Evolutionary conservation across 345 rosid species (phyloP).

Genomic region (Camelina hispida): DNA sequence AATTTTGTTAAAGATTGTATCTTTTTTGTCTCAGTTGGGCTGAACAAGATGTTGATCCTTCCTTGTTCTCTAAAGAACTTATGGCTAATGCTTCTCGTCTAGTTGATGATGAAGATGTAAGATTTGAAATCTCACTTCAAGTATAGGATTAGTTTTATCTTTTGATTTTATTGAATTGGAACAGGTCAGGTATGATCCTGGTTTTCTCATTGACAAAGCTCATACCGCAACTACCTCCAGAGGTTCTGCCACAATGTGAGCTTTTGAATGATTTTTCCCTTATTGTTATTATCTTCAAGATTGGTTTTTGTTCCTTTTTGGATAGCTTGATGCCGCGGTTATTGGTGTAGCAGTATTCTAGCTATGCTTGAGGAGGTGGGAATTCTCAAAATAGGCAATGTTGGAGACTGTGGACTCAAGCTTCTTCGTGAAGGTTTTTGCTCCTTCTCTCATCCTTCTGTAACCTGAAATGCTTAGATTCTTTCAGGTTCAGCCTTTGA

Average conservation of each 20-base stretch:
- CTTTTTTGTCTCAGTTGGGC: slow-evolving; percentile 68
- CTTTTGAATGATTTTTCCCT: slow-evolving; percentile 3
- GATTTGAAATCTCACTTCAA: slow-evolving; percentile 4
- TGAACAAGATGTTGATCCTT: slow-evolving; percentile 86
- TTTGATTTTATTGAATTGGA: neutral
- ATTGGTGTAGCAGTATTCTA: slow-evolving; percentile 58
- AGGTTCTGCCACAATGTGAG: slow-evolving; percentile 82
- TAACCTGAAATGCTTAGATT: neutral
- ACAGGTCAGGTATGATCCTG: slow-evolving; percentile 82
- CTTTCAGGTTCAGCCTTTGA: slow-evolving; percentile 17
- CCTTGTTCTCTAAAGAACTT: slow-evolving; percentile 74
- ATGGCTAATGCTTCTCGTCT: slow-evolving; percentile 68
- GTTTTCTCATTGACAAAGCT: slow-evolving; percentile 76
- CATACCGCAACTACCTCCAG: slow-evolving; percentile 72
- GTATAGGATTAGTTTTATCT: neutral
- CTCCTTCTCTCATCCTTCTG: neutral
- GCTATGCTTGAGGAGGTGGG: slow-evolving; percentile 82
- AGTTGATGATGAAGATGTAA: slow-evolving; percentile 67
- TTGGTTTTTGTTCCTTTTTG: slow-evolving; percentile 1
- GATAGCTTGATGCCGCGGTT: slow-evolving; percentile 31
- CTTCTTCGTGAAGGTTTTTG: slow-evolving; percentile 66
- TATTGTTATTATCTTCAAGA: neutral
- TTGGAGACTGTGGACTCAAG: slow-evolving; percentile 89
- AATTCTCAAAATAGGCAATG: slow-evolving; percentile 68
- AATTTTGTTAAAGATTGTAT: slow-evolving; percentile 27